Base-by-base conservation (phyloP, 2,329 filamentous ascomycete species). In the Sporothrix globosa region DNA sequence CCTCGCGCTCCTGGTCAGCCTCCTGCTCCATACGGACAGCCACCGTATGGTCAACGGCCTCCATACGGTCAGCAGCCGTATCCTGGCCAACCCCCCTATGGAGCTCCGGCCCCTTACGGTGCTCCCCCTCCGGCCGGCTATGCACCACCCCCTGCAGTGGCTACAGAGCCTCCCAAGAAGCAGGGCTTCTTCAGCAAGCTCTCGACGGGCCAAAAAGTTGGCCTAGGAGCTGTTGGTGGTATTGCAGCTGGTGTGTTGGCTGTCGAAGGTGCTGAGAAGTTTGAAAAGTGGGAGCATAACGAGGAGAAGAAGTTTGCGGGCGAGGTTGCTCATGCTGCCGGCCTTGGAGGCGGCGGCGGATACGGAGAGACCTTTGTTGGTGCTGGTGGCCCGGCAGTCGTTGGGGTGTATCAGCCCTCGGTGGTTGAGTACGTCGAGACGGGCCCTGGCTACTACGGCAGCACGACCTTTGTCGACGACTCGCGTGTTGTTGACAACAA, bases 161-260 rank as follows among this genome's bases (percentile, higher is more conserved):
- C 48, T 1, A 50, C 48, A 9, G 56, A 67, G 27, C 30, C 53
- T 13, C 48, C 71, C 14, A 50, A 53, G 24, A 72, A 70, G 46
- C 19, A 56, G 19, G 71, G 71, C 19, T 70, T 72, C 60, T 65
- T 72, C 44, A 61, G 65, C 60, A 72, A 70, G 44, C 53, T 72
- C 10, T 69, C 69, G 5, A 68, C 69, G 6, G 71, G 71, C 19
- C 69, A 70, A 30, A 72, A 72, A 53, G 63, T 72, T 17, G 69
- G 69, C 39, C 27, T 71, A 19, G 69, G 71, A 14, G 67, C 61
- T 6, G 14, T 69, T 19, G 71, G 71, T 14, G 71, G 71, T 48
- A 7, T 72, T 7, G 66, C 61, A 2, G 71, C 71, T 2, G 71
- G 71, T 6, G 67, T 72, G 0, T 60, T 72, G 30, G 71, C 71